Evolutionary conservation across 805 yeast species (phyloP), one percentile per base, ranked within the genome.

Genomic region (Saccharomycopsis selenospora): DNA sequence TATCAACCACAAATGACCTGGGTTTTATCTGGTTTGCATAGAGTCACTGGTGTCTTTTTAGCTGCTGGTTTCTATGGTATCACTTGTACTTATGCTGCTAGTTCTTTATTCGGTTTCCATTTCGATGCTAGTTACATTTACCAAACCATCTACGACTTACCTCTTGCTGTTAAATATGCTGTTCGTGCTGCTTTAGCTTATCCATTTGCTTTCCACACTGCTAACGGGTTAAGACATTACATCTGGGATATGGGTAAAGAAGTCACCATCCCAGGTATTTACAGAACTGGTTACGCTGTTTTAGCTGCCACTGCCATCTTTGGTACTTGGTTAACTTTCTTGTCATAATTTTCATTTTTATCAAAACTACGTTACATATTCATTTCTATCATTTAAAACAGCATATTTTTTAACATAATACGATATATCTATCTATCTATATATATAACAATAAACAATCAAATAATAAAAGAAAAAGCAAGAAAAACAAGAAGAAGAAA

Each of bases 1-100:
- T 91, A 91, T 72, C 75, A 90, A 71, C 95, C 95, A 40, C 97
- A 93, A 71, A 64, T 91, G 56, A 86, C 98, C 22, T 77, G 84
- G 85, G 69, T 77, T 53, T 64, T 93, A 62, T 89, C 97, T 3
- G 71, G 82, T 22, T 66, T 83, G 55, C 98, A 91, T 69, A 82
- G 99, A 75, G 68, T 91, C 60, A 77, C 93, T 43, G 96, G 97
- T 65, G 85, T 89, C 29, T 77, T 80, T 46, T 69, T 93, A 61
- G 96, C 89, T 38, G 77, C 73, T 53, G 84, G 79, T 8, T 82
- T 90, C 66, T 90, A 87, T 67, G 86, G 77, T 27, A 72, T 89
- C 55, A 82, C 95, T 2, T 72, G 80, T 57, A 71, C 83, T 2
- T 89, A 82, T 63, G 95, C 90, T 42, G 79, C 80, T 43, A 71